These are phyloP conservation scores for Trichoderma atrobrunneum DNA, from an alignment of 2,329 filamentous ascomycete genomes.

Conservation along the genomic window DNA sequence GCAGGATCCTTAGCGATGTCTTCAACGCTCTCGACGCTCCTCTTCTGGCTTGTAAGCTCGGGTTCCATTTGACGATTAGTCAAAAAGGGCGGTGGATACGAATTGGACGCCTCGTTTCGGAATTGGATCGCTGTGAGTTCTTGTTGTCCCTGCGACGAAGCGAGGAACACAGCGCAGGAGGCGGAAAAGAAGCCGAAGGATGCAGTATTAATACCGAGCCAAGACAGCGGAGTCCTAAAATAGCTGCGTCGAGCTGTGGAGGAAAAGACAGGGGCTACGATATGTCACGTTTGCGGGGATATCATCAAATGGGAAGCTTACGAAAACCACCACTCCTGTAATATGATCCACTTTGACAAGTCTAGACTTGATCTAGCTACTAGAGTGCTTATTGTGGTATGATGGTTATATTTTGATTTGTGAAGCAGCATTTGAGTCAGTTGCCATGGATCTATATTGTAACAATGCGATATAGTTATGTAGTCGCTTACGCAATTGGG, in stretches of 20 bases:
- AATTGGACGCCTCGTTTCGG: neutral
- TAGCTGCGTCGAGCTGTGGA: neutral
- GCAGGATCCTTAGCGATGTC: neutral
- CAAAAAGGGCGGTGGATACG: neutral
- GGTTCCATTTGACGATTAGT: neutral
- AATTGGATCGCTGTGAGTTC: neutral
- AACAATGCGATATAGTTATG: neutral
- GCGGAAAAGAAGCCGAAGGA: constrained; percentile 15
- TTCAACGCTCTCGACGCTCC: neutral
- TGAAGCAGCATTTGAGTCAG: neutral
- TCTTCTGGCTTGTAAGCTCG: neutral
- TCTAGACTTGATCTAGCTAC: neutral
- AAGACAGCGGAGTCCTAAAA: neutral
- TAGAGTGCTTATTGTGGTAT: neutral
- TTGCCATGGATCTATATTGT: neutral
- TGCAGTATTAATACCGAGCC: neutral
- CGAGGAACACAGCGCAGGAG: neutral
- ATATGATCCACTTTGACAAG: neutral
- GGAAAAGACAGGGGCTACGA: neutral
- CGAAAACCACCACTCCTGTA: neutral
- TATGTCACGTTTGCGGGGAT: neutral
- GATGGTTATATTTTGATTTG: neutral
- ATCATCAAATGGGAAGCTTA: neutral
- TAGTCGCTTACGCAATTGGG: neutral
- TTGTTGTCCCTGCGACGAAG: neutral